phyloP scores from a whole-genome alignment of 176 grass and related monocot species.

The Elaeis guineensis region DNA sequence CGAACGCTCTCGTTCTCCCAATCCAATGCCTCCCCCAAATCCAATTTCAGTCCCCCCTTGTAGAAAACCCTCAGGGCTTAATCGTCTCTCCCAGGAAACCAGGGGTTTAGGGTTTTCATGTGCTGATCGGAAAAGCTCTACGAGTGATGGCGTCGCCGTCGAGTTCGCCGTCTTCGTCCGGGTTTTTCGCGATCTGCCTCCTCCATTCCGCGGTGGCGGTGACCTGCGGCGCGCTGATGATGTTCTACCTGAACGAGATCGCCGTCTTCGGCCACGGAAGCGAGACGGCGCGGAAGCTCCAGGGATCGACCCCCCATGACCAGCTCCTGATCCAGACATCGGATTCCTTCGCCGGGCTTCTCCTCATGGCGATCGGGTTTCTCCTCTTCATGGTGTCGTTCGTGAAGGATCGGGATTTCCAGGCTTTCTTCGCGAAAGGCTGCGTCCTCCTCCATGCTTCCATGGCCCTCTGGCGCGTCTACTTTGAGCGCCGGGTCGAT shows the following conservation, averaged over 20 bases:
- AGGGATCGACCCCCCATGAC: slow-evolving; percentile 45
- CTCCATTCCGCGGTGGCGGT: slow-evolving; percentile 35
- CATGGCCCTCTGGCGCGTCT: slow-evolving; percentile 36
- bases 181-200: slow-evolving; percentile 45
- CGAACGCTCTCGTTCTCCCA: too few relatives aligned
- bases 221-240: slow-evolving; percentile 41
- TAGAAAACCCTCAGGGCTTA: too few relatives aligned
- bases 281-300: slow-evolving; percentile 38
- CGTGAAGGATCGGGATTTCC: slow-evolving; percentile 43
- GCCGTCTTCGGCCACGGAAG: slow-evolving; percentile 31
- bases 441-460: slow-evolving; percentile 42
- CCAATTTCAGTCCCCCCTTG: too few relatives aligned
- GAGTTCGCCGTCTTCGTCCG: slow-evolving; percentile 21
- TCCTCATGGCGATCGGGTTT: slow-evolving; percentile 34
- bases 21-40: too few relatives aligned
- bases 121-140: too few relatives aligned
- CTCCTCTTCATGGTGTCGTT: slow-evolving; percentile 54
- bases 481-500: slow-evolving; percentile 46
- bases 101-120: too few relatives aligned
- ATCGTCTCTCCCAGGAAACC: too few relatives aligned
- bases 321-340: slow-evolving; percentile 46
- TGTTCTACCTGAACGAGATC: slow-evolving; percentile 43
- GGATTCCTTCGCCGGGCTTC: slow-evolving; percentile 45
- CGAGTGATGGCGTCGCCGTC: neutral
- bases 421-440: slow-evolving; percentile 55